Evolutionary conservation across 1,284 basidiomycete genomes (phyloP), one percentile per base, ranked within the genome.

Genomic region (Microbotryum violaceum): DNA sequence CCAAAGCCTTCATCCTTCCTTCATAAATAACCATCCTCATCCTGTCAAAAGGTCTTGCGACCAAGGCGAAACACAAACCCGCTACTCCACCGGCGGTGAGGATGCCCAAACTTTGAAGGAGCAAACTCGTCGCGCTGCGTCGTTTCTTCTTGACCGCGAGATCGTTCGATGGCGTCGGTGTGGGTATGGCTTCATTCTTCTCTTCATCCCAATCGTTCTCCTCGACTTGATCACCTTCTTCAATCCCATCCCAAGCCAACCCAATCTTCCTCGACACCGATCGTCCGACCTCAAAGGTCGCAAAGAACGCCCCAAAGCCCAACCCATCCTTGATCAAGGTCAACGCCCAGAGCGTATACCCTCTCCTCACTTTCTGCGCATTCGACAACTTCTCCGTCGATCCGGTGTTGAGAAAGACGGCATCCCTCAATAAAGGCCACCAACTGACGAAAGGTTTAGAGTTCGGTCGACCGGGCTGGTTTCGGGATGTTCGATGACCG

Each of bases 271-370:
- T 70, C 2, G 75, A 74, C 18, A 63, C 54, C 20, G 73, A 65
- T 16, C 77, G 66, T 4, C 74, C 74, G 27, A 72, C 58, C 53
- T 77, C 76, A 60, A 78, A 78, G 50, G 74, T 66, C 53, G 73
- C 66, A 57, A 78, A 78, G 70, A 78, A 78, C 45, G 64, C 61
- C 14, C 74, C 68, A 44, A 71, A 73, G 16, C 58, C 74, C 25
- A 76, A 63, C 7, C 69, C 68, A 62, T 78, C 77, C 46, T 76
- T 72, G 18, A 70, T 65, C 23, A 77, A 62, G 9, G 70, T 72
- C 50, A 78, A 69, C 2, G 66, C 54, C 56, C 77, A 67, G 3
- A 75, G 72, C 2, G 69, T 69, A 74, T 74, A 75, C 9, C 73
- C 67, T 31, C 62, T 68, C 31, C 56, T 65, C 27, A 69, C 72